Conservation (phyloP, 306 rosid species). For the Vigna hirtella region DNA sequence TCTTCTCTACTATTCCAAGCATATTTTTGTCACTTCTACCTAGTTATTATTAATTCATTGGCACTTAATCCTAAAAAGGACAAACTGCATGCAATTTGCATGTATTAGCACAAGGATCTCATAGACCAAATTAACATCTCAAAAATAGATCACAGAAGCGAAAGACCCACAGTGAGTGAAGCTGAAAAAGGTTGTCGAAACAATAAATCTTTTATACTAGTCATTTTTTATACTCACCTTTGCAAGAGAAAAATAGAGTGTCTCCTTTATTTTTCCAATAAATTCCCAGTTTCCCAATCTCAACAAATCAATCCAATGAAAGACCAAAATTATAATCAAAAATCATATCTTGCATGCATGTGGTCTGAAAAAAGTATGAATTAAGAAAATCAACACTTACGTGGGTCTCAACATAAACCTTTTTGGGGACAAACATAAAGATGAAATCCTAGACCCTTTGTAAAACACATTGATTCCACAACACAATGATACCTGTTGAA, state of each 20-base stretch:
- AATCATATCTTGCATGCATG: background rate
- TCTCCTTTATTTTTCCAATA: background rate
- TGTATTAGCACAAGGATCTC: too few relatives aligned
- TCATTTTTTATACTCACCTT: constrained; percentile 22
- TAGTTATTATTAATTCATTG: background rate
- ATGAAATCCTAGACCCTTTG: background rate
- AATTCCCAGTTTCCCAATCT: constrained; percentile 25
- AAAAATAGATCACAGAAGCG: background rate
- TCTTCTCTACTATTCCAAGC: background rate
- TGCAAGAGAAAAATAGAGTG: constrained; percentile 3
- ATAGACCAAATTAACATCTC: background rate
- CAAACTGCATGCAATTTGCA: background rate
- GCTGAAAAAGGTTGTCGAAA: background rate
- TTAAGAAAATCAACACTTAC: background rate
- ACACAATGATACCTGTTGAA: constrained; percentile 70
- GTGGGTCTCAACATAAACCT: constrained; percentile 33
- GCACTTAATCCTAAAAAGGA: background rate
- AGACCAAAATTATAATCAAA: background rate
- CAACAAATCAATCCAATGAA: constrained; percentile 18
- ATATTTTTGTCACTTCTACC: background rate
- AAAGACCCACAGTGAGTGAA: background rate
- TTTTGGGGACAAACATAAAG: background rate
- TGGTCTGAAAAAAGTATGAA: background rate
- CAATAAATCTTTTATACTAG: background rate
- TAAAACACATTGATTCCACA: constrained; percentile 14